Percentiles rank a stretch among this genome's conserved stretches.
Evolutionary conservation across 306 rosid species (phyloP).

Genomic region (Trifolium subterraneum): DNA sequence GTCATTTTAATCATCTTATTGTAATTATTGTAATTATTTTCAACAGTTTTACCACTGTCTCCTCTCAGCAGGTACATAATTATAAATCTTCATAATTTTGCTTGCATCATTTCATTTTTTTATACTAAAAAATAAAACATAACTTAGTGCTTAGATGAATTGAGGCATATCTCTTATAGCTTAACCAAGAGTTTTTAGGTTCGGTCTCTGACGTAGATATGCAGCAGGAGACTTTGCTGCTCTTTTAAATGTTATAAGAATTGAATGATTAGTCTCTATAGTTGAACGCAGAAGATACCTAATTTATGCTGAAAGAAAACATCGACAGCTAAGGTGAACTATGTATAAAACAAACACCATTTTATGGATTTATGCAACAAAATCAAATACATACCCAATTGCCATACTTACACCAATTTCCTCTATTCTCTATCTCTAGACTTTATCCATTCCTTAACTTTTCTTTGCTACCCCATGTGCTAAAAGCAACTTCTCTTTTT

Average conservation of each 20-base stretch:
- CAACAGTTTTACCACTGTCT: conserved; percentile 37
- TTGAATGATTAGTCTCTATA: no score
- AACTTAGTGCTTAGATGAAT: no score
- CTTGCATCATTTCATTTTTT: neutral
- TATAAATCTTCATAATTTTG: conserved; percentile 29
- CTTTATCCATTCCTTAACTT: conserved; percentile 43
- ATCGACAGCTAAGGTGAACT: conserved; percentile 16
- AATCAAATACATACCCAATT: conserved; percentile 31
- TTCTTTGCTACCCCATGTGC: conserved; percentile 52
- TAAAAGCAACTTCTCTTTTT: conserved; percentile 44
- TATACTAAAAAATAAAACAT: conserved; percentile 6
- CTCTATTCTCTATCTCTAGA: conserved; percentile 17
- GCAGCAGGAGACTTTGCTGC: no score
- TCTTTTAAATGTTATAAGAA: no score
- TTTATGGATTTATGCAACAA: conserved; percentile 45
- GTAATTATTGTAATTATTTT: conserved; percentile 25
- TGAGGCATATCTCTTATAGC: no score
- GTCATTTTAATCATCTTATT: conserved; percentile 39
- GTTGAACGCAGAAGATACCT: no score
- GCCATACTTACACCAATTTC: conserved; percentile 43
- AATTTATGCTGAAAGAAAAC: neutral
- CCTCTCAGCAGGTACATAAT: conserved; percentile 32
- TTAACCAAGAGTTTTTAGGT: no score
- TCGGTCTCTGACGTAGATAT: no score
- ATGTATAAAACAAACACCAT: conserved; percentile 44